Conservation (phyloP, 257 asterid genomes). For the Eustoma russellianum region DNA sequence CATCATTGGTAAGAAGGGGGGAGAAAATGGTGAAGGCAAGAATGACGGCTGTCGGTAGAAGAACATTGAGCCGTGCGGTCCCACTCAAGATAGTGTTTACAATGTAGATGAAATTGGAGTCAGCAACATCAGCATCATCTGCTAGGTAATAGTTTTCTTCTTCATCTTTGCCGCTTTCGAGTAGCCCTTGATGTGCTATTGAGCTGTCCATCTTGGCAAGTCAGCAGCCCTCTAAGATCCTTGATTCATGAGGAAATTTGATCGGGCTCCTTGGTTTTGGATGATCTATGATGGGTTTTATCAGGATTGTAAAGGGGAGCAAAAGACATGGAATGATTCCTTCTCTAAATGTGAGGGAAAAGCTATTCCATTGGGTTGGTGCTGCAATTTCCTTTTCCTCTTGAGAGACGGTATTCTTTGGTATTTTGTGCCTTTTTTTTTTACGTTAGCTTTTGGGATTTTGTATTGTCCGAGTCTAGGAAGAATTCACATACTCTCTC, state of each 20-base stretch:
- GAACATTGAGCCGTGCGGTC: slow-evolving; percentile 49
- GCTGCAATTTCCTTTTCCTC: slow-evolving; percentile 11
- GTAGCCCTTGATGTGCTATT: slow-evolving; percentile 7
- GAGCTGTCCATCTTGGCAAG: slow-evolving; percentile 5
- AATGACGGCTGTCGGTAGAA: slow-evolving; percentile 49
- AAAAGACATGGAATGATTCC: slow-evolving; percentile 16
- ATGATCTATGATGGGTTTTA: background rate
- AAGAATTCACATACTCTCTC: no score
- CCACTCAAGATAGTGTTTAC: slow-evolving; percentile 46
- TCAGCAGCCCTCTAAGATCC: no score
- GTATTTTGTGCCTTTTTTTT: background rate
- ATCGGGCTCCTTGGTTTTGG: background rate
- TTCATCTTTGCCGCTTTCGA: slow-evolving; percentile 20
- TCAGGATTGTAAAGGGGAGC: background rate
- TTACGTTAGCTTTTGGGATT: no score
- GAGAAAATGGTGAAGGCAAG: slow-evolving; percentile 52
- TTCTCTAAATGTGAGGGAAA: slow-evolving; percentile 25
- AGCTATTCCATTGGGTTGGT: slow-evolving; percentile 19
- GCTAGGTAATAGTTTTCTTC: slow-evolving; percentile 1
- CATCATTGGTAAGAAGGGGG: slow-evolving; percentile 37
- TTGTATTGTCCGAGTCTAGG: no score
- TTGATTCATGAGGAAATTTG: no score
- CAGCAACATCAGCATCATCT: slow-evolving; percentile 17
- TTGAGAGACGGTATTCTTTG: slow-evolving; percentile 16
- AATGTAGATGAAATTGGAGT: slow-evolving; percentile 35